A percentile compares a stretch with the other conserved stretches of the same genome.
phyloP scores from a whole-genome alignment of 768 basidiomycete genomes.

The Gyrodon lividus region DNA sequence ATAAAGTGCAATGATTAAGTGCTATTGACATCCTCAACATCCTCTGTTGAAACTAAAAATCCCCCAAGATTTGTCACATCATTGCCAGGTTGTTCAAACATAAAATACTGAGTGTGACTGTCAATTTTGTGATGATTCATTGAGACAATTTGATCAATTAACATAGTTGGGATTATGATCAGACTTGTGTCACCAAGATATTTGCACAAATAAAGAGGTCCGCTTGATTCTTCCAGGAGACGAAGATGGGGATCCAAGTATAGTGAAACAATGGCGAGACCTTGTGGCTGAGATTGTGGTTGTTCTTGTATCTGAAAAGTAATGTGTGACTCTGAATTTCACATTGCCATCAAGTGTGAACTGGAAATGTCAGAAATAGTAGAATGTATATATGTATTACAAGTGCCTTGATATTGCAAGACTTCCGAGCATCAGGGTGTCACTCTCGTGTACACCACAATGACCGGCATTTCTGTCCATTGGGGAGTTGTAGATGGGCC shows the following conservation, averaged over 20 bases:
- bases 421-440: background rate
- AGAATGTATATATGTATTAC: background rate
- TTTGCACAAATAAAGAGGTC: slow-evolving; percentile 1
- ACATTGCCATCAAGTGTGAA: background rate
- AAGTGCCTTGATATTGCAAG: slow-evolving; percentile 13
- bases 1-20: too few relatives aligned
- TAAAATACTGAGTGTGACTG: background rate
- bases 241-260: slow-evolving; percentile 19
- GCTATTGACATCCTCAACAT: background rate
- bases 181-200: background rate
- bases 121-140: slow-evolving; percentile 8
- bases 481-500: slow-evolving; percentile 21
- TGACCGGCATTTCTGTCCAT: slow-evolving; percentile 17
- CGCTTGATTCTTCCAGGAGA: slow-evolving; percentile 1
- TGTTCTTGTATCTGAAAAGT: slow-evolving; percentile 13
- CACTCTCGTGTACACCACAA: slow-evolving; percentile 13
- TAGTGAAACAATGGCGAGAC: slow-evolving; percentile 21
- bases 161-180: background rate
- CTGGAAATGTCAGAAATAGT: background rate
- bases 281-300: background rate
- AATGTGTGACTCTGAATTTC: slow-evolving; percentile 18
- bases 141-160: background rate
- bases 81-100: slow-evolving; percentile 6
- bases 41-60: background rate
- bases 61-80: slow-evolving; percentile 4